phyloP scores from a whole-genome alignment of 2,329 filamentous ascomycete genomes.

The Venturia effusa region DNA sequence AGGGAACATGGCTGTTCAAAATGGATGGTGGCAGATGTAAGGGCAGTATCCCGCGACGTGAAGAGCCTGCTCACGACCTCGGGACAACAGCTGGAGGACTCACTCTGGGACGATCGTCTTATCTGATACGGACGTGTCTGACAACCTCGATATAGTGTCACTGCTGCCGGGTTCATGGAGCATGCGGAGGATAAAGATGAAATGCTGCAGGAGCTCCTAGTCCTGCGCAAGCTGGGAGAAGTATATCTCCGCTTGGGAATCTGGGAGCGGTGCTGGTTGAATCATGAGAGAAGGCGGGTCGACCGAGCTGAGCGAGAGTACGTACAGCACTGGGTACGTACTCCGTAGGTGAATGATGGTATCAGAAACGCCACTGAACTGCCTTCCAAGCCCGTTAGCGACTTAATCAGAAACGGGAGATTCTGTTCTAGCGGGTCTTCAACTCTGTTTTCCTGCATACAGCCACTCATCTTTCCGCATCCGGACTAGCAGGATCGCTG shows the following conservation, averaged over 20 bases:
- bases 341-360: not conserved
- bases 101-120: not conserved
- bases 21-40: not conserved
- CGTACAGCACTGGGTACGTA: too few species aligned
- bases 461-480: not conserved
- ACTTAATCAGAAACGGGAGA: conserved; percentile 4
- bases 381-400: not conserved
- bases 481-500: not conserved
- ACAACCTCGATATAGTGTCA: not conserved
- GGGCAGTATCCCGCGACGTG: not conserved
- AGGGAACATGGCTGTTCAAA: not conserved
- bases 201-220: not conserved
- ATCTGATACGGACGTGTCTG: not conserved
- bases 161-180: not conserved
- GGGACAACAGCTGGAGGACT: not conserved
- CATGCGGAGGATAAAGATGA: not conserved
- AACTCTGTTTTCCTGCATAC: not conserved
- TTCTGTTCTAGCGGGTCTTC: conserved; percentile 3
- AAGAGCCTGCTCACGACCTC: not conserved
- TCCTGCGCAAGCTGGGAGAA: not conserved
- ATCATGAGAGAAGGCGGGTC: too few species aligned
- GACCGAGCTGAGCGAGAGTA: too few species aligned
- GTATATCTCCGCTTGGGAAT: not conserved
- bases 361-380: not conserved
- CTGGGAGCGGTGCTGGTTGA: too few species aligned